phyloP scores from a whole-genome alignment of 805 yeast species.

The Schwanniomyces occidentalis region DNA sequence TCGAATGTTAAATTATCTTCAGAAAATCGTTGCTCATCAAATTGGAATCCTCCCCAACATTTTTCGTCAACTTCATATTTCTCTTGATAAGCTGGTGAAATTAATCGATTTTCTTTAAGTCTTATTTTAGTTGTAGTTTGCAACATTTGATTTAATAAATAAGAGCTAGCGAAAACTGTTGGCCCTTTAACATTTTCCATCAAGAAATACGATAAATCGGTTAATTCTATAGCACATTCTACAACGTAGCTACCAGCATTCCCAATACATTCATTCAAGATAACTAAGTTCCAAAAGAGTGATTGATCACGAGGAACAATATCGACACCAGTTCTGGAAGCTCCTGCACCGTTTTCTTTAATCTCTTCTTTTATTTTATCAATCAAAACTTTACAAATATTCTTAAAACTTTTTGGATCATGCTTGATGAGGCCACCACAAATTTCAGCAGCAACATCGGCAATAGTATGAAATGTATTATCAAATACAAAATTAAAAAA shows the following conservation, averaged over 20 bases:
- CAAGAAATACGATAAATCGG: constrained; percentile 45
- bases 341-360: constrained; percentile 78
- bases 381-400: constrained; percentile 45
- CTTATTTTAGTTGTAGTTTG: constrained; percentile 63
- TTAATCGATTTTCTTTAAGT: constrained; percentile 54
- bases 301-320: constrained; percentile 77
- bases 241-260: constrained; percentile 60
- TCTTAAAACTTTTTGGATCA: constrained; percentile 50
- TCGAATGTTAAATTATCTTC: constrained; percentile 51
- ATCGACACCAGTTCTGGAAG: constrained; percentile 62
- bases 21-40: constrained; percentile 50
- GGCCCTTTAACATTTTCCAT: constrained; percentile 61
- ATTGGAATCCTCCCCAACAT: constrained; percentile 78
- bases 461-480: constrained; percentile 58
- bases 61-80: constrained; percentile 44
- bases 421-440: constrained; percentile 71
- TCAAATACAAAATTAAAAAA: constrained; percentile 60
- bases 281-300: constrained; percentile 66
- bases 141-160: constrained; percentile 66
- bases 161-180: constrained; percentile 58
- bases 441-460: constrained; percentile 68
- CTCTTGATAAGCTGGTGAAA: constrained; percentile 44
- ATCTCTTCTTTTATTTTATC: constrained; percentile 65
- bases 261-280: constrained; percentile 68
- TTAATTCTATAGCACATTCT: constrained; percentile 44